phyloP scores from a whole-genome alignment of 2,329 filamentous ascomycete species.

The Apiospora hydei region DNA sequence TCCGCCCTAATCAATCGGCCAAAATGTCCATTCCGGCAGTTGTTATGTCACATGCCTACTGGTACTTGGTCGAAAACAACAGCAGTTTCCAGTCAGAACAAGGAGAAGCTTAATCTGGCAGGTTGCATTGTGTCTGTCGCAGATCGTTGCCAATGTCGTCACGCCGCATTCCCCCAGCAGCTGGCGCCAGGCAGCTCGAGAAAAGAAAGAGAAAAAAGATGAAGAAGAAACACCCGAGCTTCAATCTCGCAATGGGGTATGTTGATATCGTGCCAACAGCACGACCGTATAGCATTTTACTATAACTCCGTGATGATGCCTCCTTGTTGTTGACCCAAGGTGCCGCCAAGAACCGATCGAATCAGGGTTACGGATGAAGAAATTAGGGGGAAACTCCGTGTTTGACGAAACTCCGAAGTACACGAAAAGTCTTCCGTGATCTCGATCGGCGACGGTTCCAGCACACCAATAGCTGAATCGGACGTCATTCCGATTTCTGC shows the following conservation, averaged over 20 bases:
- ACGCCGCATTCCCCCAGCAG: neutral
- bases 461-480: neutral
- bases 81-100: too few relatives aligned
- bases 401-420: neutral
- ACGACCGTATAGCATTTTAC: neutral
- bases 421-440: neutral
- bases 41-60: neutral
- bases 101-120: neutral
- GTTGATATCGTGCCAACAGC: neutral
- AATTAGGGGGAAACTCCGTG: neutral
- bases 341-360: neutral
- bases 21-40: neutral
- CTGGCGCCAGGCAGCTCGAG: neutral
- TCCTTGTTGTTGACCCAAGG: neutral
- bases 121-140: neutral
- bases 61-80: neutral
- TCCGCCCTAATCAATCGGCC: neutral
- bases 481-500: neutral
- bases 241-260: neutral
- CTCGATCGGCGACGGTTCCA: neutral
- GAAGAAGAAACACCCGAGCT: neutral
- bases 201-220: too few relatives aligned
- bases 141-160: conserved; percentile 10
- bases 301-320: neutral
- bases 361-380: neutral